Evolutionary conservation across 192 early-diverging fungal genomes (phyloP), one percentile per base, ranked within the genome.

Genomic region (Rhizophagus clarus): DNA sequence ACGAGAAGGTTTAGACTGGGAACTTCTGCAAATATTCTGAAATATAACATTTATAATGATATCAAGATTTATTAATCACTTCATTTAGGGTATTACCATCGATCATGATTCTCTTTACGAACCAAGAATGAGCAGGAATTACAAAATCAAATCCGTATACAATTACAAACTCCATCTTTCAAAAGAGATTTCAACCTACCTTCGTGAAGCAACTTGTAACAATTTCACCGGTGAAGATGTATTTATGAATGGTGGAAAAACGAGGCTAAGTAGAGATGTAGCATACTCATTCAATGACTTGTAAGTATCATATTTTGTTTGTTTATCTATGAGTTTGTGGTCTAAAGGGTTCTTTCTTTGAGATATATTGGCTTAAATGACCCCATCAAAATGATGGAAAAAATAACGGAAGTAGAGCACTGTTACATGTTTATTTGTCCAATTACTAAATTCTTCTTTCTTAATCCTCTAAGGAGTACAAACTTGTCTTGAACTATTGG

Each of bases 1-100:
- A n/a, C 3, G 72, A 56, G 69, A 40, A 42, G 72, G 72, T 32
- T 60, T 74, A 74, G 17, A 49, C 60, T 74, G 60, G 12, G 72
- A 74, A 20, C 22, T 49, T 20, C 17, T 77, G 76, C 68, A 77
- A 68, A 24, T 49, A 68, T 77, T 77, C 40, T 49, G 64, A 77
- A 67, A 60, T 40, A 31, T 34, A 61, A 75, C 15, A 56, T 72
- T 80, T 51, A 79, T 66, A 29, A 66, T 32, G 63, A 31, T 66
- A 28, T 28, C 28, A 20, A 40, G 47, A 49, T 63, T 67, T 75
- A 75, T 40, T 81, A 24, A 64, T 81, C 34, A 49, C n/a, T 64
- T 77, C 32, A 80, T 80, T 81, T 66, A 81, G 80, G 66, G 80
- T 61, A 20, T 75, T 81, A 69, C 75, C 80, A 29, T 81, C 80